A percentile compares a stretch with the other conserved stretches of the same genome.
phyloP scores from a whole-genome alignment of 495 filamentous ascomycete species.

The Hypoxylon crocopeplum region DNA sequence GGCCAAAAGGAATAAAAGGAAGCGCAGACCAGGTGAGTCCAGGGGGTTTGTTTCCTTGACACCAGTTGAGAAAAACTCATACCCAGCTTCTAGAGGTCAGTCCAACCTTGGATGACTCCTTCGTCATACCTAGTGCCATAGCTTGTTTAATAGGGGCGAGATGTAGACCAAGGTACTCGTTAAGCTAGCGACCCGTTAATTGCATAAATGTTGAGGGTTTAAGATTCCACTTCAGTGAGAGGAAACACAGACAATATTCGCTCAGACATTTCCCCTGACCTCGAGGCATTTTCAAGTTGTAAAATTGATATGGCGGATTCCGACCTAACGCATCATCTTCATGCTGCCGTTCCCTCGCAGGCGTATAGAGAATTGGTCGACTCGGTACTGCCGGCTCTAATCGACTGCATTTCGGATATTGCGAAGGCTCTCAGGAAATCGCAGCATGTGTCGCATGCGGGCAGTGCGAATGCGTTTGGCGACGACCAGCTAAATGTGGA shows the following conservation, averaged over 20 bases:
- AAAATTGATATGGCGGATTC: slow-evolving; percentile 7
- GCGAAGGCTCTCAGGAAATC: slow-evolving; percentile 11
- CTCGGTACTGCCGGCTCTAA: slow-evolving; percentile 25
- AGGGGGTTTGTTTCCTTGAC: too few species aligned
- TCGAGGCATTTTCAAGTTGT: not conserved
- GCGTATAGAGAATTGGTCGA: slow-evolving; percentile 9
- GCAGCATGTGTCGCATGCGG: slow-evolving; percentile 50
- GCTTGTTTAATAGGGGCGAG: too few species aligned
- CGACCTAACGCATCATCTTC: not conserved
- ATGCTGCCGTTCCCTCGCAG: slow-evolving; percentile 3
- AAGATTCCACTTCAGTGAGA: not conserved
- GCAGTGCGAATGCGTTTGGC: slow-evolving; percentile 58
- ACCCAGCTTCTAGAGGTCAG: too few species aligned
- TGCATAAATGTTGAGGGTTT: slow-evolving; percentile 11
- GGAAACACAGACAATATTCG: too few species aligned
- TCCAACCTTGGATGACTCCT: too few species aligned
- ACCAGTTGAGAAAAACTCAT: too few species aligned
- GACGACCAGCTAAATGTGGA: slow-evolving; percentile 65
- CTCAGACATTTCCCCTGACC: too few species aligned
- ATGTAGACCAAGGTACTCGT: too few species aligned
- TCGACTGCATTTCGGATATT: slow-evolving; percentile 22
- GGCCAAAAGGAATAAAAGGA: too few species aligned
- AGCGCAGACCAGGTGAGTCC: too few species aligned
- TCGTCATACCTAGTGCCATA: too few species aligned
- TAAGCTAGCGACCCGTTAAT: slow-evolving; percentile 5